These are phyloP conservation scores for Neoboletus brunneissimus DNA, from an alignment of 768 basidiomycete genomes.

Conservation along the genomic window DNA sequence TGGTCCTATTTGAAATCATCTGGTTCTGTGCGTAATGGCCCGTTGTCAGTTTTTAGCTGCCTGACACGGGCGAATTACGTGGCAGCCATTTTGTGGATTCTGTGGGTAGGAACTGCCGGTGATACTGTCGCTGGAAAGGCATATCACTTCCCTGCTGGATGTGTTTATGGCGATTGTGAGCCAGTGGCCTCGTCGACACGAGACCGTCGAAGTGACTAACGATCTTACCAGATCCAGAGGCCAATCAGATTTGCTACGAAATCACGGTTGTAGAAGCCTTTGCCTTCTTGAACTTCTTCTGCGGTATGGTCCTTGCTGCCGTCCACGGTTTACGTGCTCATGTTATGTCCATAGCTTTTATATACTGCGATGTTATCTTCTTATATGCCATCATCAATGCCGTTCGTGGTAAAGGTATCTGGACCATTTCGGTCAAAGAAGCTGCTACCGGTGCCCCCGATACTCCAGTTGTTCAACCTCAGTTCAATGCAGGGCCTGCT, in stretches of 20 bases:
- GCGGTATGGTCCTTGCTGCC: conserved; percentile 17
- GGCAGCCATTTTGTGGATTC: conserved; percentile 22
- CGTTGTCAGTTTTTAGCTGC: background rate
- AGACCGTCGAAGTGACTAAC: background rate
- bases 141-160: conserved; percentile 18
- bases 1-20: conserved; percentile 24
- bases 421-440: conserved; percentile 24
- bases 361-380: conserved; percentile 23
- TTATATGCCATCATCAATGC: conserved; percentile 24
- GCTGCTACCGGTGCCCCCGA: conserved; percentile 1
- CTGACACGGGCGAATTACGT: background rate
- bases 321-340: background rate
- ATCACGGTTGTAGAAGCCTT: conserved; percentile 19
- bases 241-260: conserved; percentile 18
- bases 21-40: conserved; percentile 25
- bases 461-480: conserved; percentile 10
- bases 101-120: conserved; percentile 21
- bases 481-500: conserved; percentile 1
- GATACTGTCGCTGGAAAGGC: conserved; percentile 7
- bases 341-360: conserved; percentile 14
- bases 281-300: conserved; percentile 24
- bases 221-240: conserved; percentile 3
- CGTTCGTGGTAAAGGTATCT: conserved; percentile 22
- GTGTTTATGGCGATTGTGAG: conserved; percentile 13
- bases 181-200: background rate